These are phyloP conservation scores for Dioszegia aurantiaca DNA, from an alignment of 768 basidiomycete genomes.

Conservation along the genomic window DNA sequence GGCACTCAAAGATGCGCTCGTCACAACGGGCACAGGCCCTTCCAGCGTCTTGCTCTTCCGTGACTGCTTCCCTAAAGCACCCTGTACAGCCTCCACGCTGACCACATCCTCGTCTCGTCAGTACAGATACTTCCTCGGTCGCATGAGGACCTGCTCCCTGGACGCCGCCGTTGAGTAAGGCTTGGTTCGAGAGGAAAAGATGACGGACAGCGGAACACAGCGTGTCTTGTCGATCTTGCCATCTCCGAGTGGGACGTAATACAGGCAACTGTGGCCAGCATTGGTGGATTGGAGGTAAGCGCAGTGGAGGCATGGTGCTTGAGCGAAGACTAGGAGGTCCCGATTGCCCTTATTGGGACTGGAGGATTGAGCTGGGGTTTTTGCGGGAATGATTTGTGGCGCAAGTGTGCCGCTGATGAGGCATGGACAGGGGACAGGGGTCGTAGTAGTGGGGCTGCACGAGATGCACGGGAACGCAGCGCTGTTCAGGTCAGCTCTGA, in stretches of 20 bases:
- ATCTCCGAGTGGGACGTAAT: neutral
- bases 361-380: neutral
- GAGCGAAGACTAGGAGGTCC: neutral
- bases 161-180: neutral
- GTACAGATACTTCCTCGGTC: neutral
- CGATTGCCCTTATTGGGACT: neutral
- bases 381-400: neutral
- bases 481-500: no score
- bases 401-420: neutral
- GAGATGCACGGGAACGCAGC: neutral
- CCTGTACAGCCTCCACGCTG: neutral
- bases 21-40: no score
- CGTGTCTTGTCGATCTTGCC: neutral
- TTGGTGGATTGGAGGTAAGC: neutral
- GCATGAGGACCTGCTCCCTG: neutral
- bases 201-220: neutral
- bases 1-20: no score
- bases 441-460: neutral
- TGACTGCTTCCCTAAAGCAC: no score
- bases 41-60: no score
- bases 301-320: neutral
- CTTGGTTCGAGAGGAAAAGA: neutral
- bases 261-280: neutral
- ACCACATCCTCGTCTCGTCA: conserved; percentile 1
- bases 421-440: neutral